Base-by-base conservation (phyloP, 2,329 filamentous ascomycete genomes). In the Chaetomiaceae sp. region DNA sequence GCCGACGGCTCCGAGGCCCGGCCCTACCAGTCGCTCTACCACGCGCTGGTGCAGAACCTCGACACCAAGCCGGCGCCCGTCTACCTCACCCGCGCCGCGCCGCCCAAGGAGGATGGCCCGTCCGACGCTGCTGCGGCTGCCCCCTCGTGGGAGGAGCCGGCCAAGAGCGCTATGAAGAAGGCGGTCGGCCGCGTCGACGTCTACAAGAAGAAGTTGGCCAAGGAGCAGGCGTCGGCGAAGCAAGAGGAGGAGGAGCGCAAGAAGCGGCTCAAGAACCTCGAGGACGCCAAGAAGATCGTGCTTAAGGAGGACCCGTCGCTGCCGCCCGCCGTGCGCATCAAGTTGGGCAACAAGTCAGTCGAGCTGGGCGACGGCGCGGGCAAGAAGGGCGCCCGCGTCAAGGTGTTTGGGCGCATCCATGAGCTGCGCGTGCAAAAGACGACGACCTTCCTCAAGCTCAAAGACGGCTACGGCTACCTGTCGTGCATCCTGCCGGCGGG, bases 151-250 rank as follows among this genome's bases (percentile, higher is more conserved):
- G 92, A 91, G 73, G 83, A 86, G 49, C 86, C 83, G 17, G 85
- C 87, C 54, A 95, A 93, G 74, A 87, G 86, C 54, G 89, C 88
- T 19, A 69, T 89, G 65, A 96, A 95, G 76, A 95, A 95, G 72
- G 87, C 86, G 4, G 81, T 82, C 73, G 84, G 83, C 67, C 82
- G 83, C 57, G 82, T 82, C 58, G 87, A 89, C 59, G 76, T 78
- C 57, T 82, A 88, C 69, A 87, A 89, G 79, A 91, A 89, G 78
- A 95, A 95, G 77, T 78, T 86, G 39, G 81, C 81, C 61, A 90
- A 89, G 71, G 86, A 87, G 68, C 78, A 85, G 60, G 85, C 90
- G 65, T 73, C 82, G 57, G 85, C 83, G 49, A 82, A 85, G 40
- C 79, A 84, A 49, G 82, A 89, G 68, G 82, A 84, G 63, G 83